Evolutionary conservation across 768 basidiomycete genomes (phyloP), one percentile per base, ranked within the genome.

Genomic region (Coprinopsis strossmayeri): DNA sequence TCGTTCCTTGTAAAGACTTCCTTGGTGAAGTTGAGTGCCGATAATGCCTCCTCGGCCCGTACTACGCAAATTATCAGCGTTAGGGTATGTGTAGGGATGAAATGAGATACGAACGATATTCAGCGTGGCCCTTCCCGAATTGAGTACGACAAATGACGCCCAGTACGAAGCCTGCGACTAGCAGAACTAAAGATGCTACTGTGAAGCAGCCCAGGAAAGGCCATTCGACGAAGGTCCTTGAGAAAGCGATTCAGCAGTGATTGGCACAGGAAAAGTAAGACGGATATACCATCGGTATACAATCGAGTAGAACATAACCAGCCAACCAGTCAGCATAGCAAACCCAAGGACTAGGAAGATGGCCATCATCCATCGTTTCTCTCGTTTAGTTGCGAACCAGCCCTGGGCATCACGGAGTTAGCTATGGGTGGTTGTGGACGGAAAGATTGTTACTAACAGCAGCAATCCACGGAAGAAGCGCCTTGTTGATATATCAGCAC

Each of bases 111-210:
- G 7, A 35, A 83, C 81, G 60, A 55, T 79, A 82, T 47, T 82
- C 65, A 0, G 69, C 68, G 11, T 81, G 67, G 0, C 81, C 81
- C 50, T 74, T 69, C 42, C 66, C 74, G 54, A 82, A 83, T 54
- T 79, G 74, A 15, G 68, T 52, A 53, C 73, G 65, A 55, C 77
- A 81, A 21, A 78, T 59, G 45, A 72, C 54, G 5, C 73, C 77
- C 12, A 82, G 65, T 24, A 70, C 58, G 34, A 70, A 62, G 41
- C 69, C 75, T 17, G 68, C 64, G 58, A 66, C 48, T 30, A 73
- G 61, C 7, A 75, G 64, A 9, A 66, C 54, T 53, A 78, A 68
- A 0, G 79, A 76, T 5, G 69, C 59, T 20, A 68, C 63, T 7
- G 72, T 72, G 54, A 69, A 68, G 59, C 67, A 66, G 12, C 64